Evolutionary conservation across 2,329 filamentous ascomycete genomes (phyloP).

Genomic region (Dothistroma septosporum): DNA sequence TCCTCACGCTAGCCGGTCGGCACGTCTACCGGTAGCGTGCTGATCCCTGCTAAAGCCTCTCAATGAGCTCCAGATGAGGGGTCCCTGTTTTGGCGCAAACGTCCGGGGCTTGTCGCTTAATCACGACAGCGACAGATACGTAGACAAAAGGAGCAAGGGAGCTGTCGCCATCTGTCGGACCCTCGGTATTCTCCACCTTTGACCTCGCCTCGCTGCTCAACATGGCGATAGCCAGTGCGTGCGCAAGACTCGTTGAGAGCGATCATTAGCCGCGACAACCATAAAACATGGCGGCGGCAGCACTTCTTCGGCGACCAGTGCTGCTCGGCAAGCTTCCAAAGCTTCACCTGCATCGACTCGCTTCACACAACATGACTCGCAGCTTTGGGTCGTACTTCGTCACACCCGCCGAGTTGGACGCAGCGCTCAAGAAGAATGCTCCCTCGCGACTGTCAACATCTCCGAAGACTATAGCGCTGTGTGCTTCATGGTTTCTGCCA

Average conservation of each 20-base stretch:
- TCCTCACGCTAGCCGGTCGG: not conserved
- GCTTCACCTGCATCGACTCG: not conserved
- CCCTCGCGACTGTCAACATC: constrained; percentile 74
- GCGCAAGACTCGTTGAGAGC: not conserved
- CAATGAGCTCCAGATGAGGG: not conserved
- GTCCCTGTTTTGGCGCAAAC: not conserved
- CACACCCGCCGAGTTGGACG: constrained; percentile 73
- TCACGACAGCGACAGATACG: not conserved
- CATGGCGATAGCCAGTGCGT: not conserved
- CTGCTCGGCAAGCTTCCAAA: constrained; percentile 1
- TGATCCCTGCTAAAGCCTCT: not conserved
- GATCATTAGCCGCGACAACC: not conserved
- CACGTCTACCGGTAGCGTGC: not conserved
- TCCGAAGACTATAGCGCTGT: constrained; percentile 80
- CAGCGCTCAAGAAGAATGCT: constrained; percentile 77
- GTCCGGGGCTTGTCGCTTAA: not conserved
- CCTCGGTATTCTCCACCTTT: not conserved
- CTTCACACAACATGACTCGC: constrained; percentile 30
- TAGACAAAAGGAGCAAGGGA: not conserved
- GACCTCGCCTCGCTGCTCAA: not conserved
- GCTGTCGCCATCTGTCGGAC: not conserved
- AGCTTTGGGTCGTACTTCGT: constrained; percentile 78
- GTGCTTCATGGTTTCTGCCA: constrained; percentile 93
- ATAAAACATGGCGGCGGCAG: not conserved
- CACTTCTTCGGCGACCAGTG: constrained; percentile 6